Conservation (phyloP, 129 eudicot species). For the Daucus carota region DNA sequence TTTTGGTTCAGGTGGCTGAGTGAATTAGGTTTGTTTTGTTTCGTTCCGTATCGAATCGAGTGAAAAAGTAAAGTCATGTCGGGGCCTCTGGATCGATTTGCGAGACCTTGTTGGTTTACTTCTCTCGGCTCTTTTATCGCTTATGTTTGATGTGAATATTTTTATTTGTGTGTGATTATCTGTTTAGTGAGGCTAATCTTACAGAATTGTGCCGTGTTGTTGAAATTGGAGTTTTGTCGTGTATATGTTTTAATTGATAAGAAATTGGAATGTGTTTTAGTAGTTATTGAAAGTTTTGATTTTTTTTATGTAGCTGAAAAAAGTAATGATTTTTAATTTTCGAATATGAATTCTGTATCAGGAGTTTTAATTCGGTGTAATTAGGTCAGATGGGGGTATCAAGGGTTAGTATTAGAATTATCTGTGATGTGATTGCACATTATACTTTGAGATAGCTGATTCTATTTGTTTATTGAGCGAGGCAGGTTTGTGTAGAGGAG, state of each 20-base stretch:
- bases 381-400: conserved; percentile 2
- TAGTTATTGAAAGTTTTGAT: not conserved
- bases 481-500: not conserved
- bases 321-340: not conserved
- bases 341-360: not conserved
- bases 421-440: not conserved
- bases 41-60: not conserved
- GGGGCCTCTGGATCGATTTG: conserved; percentile 90
- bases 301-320: not conserved
- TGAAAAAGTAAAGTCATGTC: conserved; percentile 41
- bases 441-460: not conserved
- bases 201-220: too few relatives aligned
- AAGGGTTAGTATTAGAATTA: not conserved
- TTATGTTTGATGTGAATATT: not conserved
- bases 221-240: not conserved
- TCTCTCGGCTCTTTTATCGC: not conserved
- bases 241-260: not conserved
- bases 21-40: not conserved
- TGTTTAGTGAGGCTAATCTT: not conserved
- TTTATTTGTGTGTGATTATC: not conserved
- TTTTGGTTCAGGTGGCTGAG: conserved; percentile 7
- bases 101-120: conserved; percentile 77
- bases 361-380: not conserved
- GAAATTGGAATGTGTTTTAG: not conserved
- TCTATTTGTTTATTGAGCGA: not conserved